A percentile compares a stretch with the other conserved stretches of the same genome.
phyloP scores from a whole-genome alignment of 805 yeast genomes.

The Schwanniomyces sp. region DNA sequence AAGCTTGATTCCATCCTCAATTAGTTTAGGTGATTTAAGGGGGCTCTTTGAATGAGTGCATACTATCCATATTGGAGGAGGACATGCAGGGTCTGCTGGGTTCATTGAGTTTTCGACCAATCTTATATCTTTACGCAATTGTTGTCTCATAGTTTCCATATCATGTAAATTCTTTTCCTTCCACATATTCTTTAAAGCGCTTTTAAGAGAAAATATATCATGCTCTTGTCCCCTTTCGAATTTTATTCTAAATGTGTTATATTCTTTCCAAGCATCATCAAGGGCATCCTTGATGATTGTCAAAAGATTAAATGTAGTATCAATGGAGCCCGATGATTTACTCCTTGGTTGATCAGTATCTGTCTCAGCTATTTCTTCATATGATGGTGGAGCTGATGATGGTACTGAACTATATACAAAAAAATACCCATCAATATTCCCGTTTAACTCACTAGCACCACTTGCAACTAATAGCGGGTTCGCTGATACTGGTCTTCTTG shows the following conservation, averaged over 20 bases:
- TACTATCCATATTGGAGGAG: conserved; percentile 67
- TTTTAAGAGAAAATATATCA: conserved; percentile 61
- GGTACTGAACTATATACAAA: conserved; percentile 73
- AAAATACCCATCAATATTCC: conserved; percentile 72
- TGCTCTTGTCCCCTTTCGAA: conserved; percentile 69
- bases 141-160: conserved; percentile 18
- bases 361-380: conserved; percentile 31
- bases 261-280: conserved; percentile 75
- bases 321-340: conserved; percentile 12
- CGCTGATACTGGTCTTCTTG: conserved; percentile 60
- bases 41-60: conserved; percentile 63
- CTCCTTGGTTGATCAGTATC: not conserved
- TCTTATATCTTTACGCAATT: conserved; percentile 19
- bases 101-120: conserved; percentile 27
- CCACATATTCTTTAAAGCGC: conserved; percentile 60
- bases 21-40: conserved; percentile 58
- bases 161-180: conserved; percentile 33
- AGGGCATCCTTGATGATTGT: conserved; percentile 55
- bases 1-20: conserved; percentile 56
- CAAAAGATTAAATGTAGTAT: conserved; percentile 30
- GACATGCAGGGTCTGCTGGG: conserved; percentile 34
- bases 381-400: conserved; percentile 57
- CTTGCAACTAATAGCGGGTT: conserved; percentile 72
- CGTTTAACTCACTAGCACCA: conserved; percentile 77
- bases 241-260: conserved; percentile 48